Evolutionary conservation across 192 early-diverging fungal genomes (phyloP), one percentile per base, ranked within the genome.

Genomic region (Spizellomyces punctatus): DNA sequence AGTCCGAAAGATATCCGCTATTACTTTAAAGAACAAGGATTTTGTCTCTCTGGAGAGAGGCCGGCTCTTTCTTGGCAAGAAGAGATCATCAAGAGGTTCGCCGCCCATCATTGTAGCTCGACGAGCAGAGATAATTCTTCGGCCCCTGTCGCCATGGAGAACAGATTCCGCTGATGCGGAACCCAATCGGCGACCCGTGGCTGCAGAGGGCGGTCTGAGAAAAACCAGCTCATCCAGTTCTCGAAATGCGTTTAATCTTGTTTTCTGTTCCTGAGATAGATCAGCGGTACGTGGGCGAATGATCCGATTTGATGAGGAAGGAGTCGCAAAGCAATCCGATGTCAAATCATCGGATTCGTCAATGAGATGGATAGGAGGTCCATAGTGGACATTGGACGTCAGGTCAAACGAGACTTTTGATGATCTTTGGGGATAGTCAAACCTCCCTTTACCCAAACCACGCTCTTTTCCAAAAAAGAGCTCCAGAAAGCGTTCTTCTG

Each of bases 401-500:
- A 68, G 10, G 27, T 65, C 61, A 46, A 65, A 65, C 10, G 58
- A 45, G 43, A 71, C 69, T 12, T 19, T 12, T 12, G 50, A 54
- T n/a, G 4, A 54, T 19, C 50, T 12, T 36, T 36, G 27, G 12
- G 50, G 50, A 12, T 12, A 12, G 4, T 54, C 50, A 19, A n/a
- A 54, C 2, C 17, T 19, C 50, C 50, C 14, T 19, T 54, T 54
- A 9, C 19, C 47, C 14, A 56, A 10, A 19, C n/a, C 67, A 16
- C 14, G 46, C 47, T 63, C 47, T 2, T 66, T 71, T 43, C 69
- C 69, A 43, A 63, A 71, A 49, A 71, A 71, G 43, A 46, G 44
- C 6, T 71, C 69, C 42, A 71, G 44, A 67, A 67, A 71, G 12
- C n/a, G 10, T 10, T 66, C 62, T 66, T 71, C 69, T 14, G 69